Percentiles rank a stretch among this genome's conserved stretches.
phyloP scores from a whole-genome alignment of 140 eudicot species.

The Bidens hawaiensis region DNA sequence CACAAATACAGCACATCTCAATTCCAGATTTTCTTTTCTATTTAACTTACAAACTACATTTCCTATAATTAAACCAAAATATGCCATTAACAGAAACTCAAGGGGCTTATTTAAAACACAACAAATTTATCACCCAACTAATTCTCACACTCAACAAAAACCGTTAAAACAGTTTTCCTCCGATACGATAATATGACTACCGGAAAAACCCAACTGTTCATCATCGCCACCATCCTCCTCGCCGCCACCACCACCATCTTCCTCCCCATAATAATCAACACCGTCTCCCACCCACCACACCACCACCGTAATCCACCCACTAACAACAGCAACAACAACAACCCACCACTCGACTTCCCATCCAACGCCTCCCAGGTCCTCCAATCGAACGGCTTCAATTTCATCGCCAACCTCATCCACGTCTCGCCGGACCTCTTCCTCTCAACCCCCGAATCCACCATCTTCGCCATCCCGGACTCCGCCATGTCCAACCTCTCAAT shows the following conservation, averaged over 20 bases:
- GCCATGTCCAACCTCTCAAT: conserved; percentile 36
- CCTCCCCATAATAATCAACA: conserved; percentile 23
- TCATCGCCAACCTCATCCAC: too few relatives aligned
- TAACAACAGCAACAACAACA: too few relatives aligned
- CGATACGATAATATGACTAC: neutral
- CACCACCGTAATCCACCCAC: too few relatives aligned
- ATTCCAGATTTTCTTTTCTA: too few relatives aligned
- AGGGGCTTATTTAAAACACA: neutral
- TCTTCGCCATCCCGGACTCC: too few relatives aligned
- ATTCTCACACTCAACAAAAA: neutral
- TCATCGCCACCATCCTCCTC: conserved; percentile 9
- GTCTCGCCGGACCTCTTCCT: too few relatives aligned
- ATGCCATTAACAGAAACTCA: neutral
- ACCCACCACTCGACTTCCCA: conserved; percentile 26
- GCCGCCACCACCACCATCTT: neutral
- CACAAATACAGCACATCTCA: too few relatives aligned
- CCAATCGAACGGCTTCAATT: too few relatives aligned
- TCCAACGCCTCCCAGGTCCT: too few relatives aligned
- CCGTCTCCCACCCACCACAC: conserved; percentile 14
- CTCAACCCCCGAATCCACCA: too few relatives aligned
- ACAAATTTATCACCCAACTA: neutral
- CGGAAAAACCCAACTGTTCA: neutral
- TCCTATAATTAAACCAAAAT: too few relatives aligned
- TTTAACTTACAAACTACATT: too few relatives aligned
- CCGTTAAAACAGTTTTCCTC: neutral